These are phyloP conservation scores for sunflower (Helianthus annuus) DNA, from an alignment of 129 eudicot species.

Conservation along the genomic window HanXRQr2.0-SUNRISE NC_035443.2:46956849-46957348, in stretches of 20 bases:
- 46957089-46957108: constrained; percentile 19
- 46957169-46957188: too few relatives aligned
- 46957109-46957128: background rate
- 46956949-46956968: constrained; percentile 41
- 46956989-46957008: constrained; percentile 25
- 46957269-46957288: too few relatives aligned
- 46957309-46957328: too few relatives aligned
- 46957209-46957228: too few relatives aligned
- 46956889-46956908: background rate
- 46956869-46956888: constrained; percentile 2
- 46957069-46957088: constrained; percentile 20
- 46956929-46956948: constrained; percentile 27
- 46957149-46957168: background rate
- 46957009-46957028: constrained; percentile 25
- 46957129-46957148: background rate
- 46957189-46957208: too few relatives aligned
- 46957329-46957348: too few relatives aligned
- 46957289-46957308: too few relatives aligned
- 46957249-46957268: too few relatives aligned
- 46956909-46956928: constrained; percentile 10
- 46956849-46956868: constrained; percentile 34
- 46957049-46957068: background rate
- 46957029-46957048: constrained; percentile 19
- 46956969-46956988: constrained; percentile 18
- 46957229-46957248: too few relatives aligned